Evolutionary conservation across 1,284 basidiomycete genomes (phyloP).

Genomic region (Cutaneotrichosporon sp.): DNA sequence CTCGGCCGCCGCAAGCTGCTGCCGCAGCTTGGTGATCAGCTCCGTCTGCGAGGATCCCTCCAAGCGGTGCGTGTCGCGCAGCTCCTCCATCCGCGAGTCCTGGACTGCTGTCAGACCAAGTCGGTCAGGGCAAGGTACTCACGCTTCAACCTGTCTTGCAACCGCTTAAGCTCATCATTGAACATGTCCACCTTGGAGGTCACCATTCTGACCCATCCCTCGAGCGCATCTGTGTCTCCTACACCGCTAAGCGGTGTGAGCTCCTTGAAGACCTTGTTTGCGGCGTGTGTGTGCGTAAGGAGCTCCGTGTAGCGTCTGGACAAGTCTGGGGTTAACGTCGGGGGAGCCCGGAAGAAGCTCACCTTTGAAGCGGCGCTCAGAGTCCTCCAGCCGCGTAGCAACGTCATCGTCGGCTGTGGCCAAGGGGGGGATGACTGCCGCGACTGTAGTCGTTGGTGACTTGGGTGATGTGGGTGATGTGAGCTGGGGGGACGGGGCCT

Average conservation of each 20-base stretch:
- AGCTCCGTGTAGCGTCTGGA: conserved; percentile 33
- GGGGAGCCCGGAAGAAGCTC: not conserved
- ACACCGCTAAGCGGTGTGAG: conserved; percentile 63
- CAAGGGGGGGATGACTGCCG: too few relatives aligned
- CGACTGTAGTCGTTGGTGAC: too few relatives aligned
- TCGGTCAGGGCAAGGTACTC: not conserved
- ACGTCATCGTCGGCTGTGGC: too few relatives aligned
- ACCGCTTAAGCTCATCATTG: conserved; percentile 60
- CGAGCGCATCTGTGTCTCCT: conserved; percentile 61
- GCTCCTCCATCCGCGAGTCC: conserved; percentile 73
- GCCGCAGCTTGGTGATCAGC: conserved; percentile 63
- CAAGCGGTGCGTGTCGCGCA: conserved; percentile 71
- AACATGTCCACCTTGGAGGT: conserved; percentile 64
- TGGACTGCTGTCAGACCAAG: conserved; percentile 57
- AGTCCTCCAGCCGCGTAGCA: conserved; percentile 20
- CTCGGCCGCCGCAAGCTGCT: conserved; percentile 66
- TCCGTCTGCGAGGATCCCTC: conserved; percentile 70
- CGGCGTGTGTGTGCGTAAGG: conserved; percentile 49
- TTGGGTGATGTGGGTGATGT: too few relatives aligned
- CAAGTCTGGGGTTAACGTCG: conserved; percentile 24
- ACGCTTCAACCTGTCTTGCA: conserved; percentile 60
- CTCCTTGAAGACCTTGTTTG: conserved; percentile 67
- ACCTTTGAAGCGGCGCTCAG: conserved; percentile 35
- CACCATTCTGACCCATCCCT: conserved; percentile 66
- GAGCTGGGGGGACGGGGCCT: too few relatives aligned